Conservation (phyloP, 352 stramenopile genomes). For the Pythium rishiriense region DNA sequence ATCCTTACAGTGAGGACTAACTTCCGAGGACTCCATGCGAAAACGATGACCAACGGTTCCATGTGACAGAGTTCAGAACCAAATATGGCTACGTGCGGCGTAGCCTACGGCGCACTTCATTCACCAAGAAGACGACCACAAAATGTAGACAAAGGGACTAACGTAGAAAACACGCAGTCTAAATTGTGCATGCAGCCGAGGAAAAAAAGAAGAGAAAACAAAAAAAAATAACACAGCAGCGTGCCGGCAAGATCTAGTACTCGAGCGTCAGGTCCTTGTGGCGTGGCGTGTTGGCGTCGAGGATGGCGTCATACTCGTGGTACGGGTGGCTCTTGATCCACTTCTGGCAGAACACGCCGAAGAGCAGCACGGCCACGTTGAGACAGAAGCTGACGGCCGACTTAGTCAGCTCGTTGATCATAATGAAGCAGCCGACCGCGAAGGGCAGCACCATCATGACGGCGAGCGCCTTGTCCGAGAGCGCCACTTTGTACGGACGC, state of each 20-base stretch:
- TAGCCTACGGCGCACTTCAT: too few relatives aligned
- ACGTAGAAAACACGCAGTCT: background rate
- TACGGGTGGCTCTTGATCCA: conserved; percentile 67
- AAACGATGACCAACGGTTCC: too few relatives aligned
- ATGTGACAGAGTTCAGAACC: too few relatives aligned
- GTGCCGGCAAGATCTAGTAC: conserved; percentile 27
- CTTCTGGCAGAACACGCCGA: conserved; percentile 55
- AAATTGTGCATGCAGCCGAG: background rate
- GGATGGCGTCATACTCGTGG: conserved; percentile 55
- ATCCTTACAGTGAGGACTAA: too few relatives aligned
- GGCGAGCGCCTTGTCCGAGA: conserved; percentile 53
- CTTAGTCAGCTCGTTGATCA: conserved; percentile 72
- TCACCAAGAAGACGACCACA: background rate
- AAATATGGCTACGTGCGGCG: too few relatives aligned
- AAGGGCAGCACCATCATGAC: conserved; percentile 55
- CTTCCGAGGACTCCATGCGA: too few relatives aligned
- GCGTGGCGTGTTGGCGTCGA: conserved; percentile 34
- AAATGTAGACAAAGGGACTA: too few relatives aligned
- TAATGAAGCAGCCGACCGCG: conserved; percentile 55
- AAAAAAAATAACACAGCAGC: background rate
- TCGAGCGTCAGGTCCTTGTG: conserved; percentile 54
- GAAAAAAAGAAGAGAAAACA: background rate
- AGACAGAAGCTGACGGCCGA: conserved; percentile 66
- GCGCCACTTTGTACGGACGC: conserved; percentile 74
- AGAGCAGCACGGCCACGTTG: conserved; percentile 50